These are phyloP conservation scores for Trametes meyenii DNA, from an alignment of 768 basidiomycete genomes.

Conservation along the genomic window DNA sequence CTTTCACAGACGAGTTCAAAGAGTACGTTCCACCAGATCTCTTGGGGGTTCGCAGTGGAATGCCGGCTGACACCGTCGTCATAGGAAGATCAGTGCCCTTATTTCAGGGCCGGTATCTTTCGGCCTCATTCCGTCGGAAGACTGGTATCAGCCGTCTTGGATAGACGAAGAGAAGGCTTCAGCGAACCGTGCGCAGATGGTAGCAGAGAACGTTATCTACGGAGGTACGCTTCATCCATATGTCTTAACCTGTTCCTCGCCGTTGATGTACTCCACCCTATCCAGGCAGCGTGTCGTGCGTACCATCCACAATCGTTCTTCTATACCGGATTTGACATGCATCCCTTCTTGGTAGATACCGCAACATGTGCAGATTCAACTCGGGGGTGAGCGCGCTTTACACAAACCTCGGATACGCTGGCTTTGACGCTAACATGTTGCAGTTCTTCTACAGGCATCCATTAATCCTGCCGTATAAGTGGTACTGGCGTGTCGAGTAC, in stretches of 20 bases:
- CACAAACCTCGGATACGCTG: background rate
- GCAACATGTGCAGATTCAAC: constrained; percentile 81
- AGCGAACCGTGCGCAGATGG: constrained; percentile 55
- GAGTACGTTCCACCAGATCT: constrained; percentile 21
- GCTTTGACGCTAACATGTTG: background rate
- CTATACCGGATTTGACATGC: background rate
- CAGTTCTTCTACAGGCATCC: constrained; percentile 66
- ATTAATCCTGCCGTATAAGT: constrained; percentile 63
- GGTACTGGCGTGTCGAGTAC: constrained; percentile 78
- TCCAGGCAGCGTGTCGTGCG: constrained; percentile 48
- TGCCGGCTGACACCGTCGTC: background rate
- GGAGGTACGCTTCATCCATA: constrained; percentile 42
- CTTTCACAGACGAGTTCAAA: constrained; percentile 78
- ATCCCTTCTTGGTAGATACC: constrained; percentile 44
- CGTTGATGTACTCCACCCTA: background rate
- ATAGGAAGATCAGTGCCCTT: constrained; percentile 29
- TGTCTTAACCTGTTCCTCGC: background rate
- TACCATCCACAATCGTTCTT: constrained; percentile 1
- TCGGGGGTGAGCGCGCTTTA: constrained; percentile 51
- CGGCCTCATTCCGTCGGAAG: constrained; percentile 57
- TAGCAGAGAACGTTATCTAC: constrained; percentile 48
- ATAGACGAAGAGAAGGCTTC: constrained; percentile 69
- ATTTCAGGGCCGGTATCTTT: constrained; percentile 47
- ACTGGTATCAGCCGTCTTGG: constrained; percentile 76
- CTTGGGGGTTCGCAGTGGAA: no score